These are phyloP conservation scores for Phytophthora colocasiae DNA, from an alignment of 352 stramenopile species.

Conservation along the genomic window DNA sequence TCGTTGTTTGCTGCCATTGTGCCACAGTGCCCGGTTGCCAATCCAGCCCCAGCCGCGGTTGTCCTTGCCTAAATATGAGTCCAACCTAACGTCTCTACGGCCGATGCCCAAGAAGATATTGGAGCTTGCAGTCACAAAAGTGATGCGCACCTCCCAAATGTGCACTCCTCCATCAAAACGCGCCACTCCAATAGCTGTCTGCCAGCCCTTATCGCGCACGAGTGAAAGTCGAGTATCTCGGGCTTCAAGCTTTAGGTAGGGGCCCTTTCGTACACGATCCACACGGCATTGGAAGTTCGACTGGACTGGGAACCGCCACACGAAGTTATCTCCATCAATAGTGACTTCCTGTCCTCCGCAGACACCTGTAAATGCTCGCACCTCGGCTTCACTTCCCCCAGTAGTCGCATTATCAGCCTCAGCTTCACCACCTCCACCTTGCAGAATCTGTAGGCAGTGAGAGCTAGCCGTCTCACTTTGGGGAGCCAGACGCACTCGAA, in stretches of 20 bases:
- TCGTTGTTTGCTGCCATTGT: conserved; percentile 91
- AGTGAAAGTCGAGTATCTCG: conserved; percentile 86
- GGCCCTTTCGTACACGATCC: conserved; percentile 83
- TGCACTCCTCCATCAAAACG: conserved; percentile 87
- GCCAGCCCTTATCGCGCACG: conserved; percentile 89
- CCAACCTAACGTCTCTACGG: conserved; percentile 82
- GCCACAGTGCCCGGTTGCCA: conserved; percentile 89
- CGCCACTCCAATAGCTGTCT: conserved; percentile 88
- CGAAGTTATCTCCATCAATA: conserved; percentile 87
- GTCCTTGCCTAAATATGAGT: conserved; percentile 93
- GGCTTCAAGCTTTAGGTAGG: conserved; percentile 90
- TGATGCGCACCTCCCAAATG: conserved; percentile 91
- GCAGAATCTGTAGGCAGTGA: conserved; percentile 89
- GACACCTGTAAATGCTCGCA: conserved; percentile 82
- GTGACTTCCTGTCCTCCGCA: conserved; percentile 89
- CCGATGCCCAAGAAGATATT: conserved; percentile 92
- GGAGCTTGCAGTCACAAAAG: conserved; percentile 87
- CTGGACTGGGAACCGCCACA: conserved; percentile 89
- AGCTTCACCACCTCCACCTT: conserved; percentile 57
- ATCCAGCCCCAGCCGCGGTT: conserved; percentile 93
- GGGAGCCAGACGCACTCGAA: conserved; percentile 79
- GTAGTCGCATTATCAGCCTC: conserved; percentile 60
- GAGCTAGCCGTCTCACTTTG: conserved; percentile 85
- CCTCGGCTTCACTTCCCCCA: conserved; percentile 81
- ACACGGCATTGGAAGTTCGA: conserved; percentile 91